These are phyloP conservation scores for Cutaneotrichosporon cavernicola DNA, from an alignment of 1,284 basidiomycete genomes.

Conservation along the genomic window DNA sequence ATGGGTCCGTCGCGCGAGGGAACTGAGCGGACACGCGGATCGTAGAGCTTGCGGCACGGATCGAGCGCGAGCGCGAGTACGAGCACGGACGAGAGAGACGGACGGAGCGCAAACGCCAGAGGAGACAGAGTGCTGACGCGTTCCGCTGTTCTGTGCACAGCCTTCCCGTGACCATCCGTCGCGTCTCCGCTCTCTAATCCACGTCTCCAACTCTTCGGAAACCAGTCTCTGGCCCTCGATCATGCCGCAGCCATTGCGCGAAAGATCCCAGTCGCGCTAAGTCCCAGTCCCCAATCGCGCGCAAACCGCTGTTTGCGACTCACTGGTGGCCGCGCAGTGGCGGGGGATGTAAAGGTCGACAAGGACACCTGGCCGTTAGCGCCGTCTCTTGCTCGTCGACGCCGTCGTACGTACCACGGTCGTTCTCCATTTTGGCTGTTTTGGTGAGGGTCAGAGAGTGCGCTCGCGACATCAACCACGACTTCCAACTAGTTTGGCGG, in stretches of 20 bases:
- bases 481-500: background rate
- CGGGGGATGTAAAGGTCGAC: constrained; percentile 99
- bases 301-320: constrained; percentile 47
- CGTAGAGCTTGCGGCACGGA: no score
- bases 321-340: constrained; percentile 96
- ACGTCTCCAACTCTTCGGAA: no score
- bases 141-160: no score
- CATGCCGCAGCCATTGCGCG: background rate
- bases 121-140: no score
- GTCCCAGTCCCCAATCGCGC: background rate
- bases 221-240: no score
- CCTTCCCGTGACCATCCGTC: no score
- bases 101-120: no score
- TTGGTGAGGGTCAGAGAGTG: constrained; percentile 5
- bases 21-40: background rate
- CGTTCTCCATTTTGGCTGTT: constrained; percentile 21
- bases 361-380: constrained; percentile 67
- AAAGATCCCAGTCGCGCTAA: background rate
- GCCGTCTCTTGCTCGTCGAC: background rate
- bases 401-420: constrained; percentile 17
- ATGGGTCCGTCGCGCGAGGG: background rate
- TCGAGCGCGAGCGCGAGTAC: no score
- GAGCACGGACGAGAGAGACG: no score
- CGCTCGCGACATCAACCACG: constrained; percentile 1
- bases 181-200: no score